Evolutionary conservation across 768 basidiomycete genomes (phyloP).

Genomic region (Sporobolomyces phaffii): DNA sequence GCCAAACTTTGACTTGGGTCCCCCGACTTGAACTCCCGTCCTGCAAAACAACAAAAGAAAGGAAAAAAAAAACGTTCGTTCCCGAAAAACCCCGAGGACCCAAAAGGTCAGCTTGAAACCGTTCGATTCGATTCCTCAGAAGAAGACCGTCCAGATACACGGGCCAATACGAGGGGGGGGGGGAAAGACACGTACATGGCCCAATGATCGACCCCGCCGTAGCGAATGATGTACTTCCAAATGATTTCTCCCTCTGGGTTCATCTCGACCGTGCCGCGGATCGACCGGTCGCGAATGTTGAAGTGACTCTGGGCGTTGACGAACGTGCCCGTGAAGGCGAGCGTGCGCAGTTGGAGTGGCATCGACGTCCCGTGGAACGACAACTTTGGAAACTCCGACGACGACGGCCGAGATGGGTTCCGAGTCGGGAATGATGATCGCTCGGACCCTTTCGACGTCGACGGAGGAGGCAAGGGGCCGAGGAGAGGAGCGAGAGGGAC

Average conservation of each 20-base stretch:
- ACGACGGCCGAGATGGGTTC: not conserved
- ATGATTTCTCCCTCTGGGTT: not conserved
- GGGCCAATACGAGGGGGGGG: not conserved
- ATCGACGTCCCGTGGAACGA: conserved; percentile 17
- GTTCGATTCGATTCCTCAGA: too few species aligned
- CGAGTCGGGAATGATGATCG: not conserved
- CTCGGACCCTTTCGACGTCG: not conserved
- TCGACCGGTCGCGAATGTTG: conserved; percentile 1
- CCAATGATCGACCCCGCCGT: conserved; percentile 23
- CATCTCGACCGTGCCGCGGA: conserved; percentile 19
- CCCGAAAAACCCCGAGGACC: too few species aligned
- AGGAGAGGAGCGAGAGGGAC: not conserved
- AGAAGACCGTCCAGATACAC: too few species aligned
- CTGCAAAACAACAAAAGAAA: not conserved
- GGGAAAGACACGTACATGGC: not conserved
- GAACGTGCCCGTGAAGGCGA: conserved; percentile 13
- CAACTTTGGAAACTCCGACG: conserved; percentile 2
- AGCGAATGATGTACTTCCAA: conserved; percentile 16
- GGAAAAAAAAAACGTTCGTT: too few species aligned
- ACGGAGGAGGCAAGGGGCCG: not conserved
- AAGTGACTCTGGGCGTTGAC: not conserved
- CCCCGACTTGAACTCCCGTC: conserved; percentile 19
- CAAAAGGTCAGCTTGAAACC: too few species aligned
- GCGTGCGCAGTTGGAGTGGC: conserved; percentile 1
- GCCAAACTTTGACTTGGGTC: not conserved